Percentiles rank a stretch among this genome's conserved stretches.
Evolutionary conservation across 2,329 filamentous ascomycete species (phyloP).

Genomic region (Fusarium sp.): DNA sequence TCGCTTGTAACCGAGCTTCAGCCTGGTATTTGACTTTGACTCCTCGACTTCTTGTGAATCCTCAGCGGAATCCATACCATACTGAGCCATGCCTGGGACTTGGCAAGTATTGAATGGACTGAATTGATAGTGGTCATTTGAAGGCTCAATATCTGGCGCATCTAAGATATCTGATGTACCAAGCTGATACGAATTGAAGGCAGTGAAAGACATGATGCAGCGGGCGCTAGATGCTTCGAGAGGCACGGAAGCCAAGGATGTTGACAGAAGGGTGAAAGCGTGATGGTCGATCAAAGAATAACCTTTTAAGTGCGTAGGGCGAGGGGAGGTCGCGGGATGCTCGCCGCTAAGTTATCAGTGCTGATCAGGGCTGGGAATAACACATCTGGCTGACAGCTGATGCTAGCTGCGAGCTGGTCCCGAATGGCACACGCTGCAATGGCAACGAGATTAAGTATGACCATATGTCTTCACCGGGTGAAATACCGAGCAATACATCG

Average conservation of each 20-base stretch:
- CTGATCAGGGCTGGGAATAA: no score
- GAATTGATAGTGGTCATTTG: not conserved
- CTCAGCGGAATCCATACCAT: not conserved
- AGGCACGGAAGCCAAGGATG: not conserved
- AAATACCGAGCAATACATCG: not conserved
- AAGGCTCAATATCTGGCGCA: rapidly evolving
- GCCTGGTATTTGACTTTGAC: not conserved
- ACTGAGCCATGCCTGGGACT: not conserved
- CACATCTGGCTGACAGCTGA: not conserved
- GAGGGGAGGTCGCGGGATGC: not conserved
- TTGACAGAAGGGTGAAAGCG: not conserved
- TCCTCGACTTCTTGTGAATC: not conserved
- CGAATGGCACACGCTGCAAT: not conserved
- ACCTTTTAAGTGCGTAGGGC: not conserved
- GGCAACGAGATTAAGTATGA: not conserved
- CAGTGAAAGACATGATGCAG: not conserved
- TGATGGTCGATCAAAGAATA: not conserved
- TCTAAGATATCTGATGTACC: not conserved
- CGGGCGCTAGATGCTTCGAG: not conserved
- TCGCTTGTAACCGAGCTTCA: not conserved
- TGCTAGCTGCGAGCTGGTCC: not conserved
- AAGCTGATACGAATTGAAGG: not conserved
- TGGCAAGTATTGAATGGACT: not conserved
- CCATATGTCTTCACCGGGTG: not conserved
- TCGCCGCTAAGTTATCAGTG: not conserved